phyloP scores from a whole-genome alignment of 805 yeast genomes.

The Ogataea trehaloabstinens region DNA sequence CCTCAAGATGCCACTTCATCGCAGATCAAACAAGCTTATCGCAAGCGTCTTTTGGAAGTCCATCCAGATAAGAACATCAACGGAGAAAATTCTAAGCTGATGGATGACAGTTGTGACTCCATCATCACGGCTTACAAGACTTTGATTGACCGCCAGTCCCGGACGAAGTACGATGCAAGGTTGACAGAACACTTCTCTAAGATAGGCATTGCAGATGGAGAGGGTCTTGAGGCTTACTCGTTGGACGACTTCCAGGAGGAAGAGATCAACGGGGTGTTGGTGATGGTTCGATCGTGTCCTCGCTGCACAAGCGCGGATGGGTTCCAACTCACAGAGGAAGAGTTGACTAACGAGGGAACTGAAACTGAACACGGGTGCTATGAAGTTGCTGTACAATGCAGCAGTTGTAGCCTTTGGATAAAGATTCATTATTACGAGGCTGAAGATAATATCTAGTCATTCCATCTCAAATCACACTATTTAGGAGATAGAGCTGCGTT shows the following conservation, averaged over 20 bases:
- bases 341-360: conserved; percentile 54
- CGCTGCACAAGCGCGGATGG: conserved; percentile 56
- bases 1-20: conserved; percentile 33
- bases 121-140: conserved; percentile 66
- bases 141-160: conserved; percentile 39
- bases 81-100: conserved; percentile 1
- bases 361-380: conserved; percentile 38
- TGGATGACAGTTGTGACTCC: conserved; percentile 23
- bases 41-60: conserved; percentile 48
- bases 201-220: conserved; percentile 50
- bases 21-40: conserved; percentile 64
- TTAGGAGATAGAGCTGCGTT: conserved; percentile 2
- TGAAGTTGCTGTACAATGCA: conserved; percentile 75
- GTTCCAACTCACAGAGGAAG: conserved; percentile 57
- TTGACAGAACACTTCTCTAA: conserved; percentile 34
- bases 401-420: conserved; percentile 83
- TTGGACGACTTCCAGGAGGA: conserved; percentile 53
- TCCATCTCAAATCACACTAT: background rate
- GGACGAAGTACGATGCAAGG: conserved; percentile 52
- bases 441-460: conserved; percentile 21
- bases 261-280: conserved; percentile 34
- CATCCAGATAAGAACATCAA: conserved; percentile 74
- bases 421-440: conserved; percentile 64
- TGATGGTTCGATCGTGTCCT: conserved; percentile 61
- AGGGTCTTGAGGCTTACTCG: conserved; percentile 66